Conservation (phyloP, 805 yeast genomes). For the Candida cerambycidarum region DNA sequence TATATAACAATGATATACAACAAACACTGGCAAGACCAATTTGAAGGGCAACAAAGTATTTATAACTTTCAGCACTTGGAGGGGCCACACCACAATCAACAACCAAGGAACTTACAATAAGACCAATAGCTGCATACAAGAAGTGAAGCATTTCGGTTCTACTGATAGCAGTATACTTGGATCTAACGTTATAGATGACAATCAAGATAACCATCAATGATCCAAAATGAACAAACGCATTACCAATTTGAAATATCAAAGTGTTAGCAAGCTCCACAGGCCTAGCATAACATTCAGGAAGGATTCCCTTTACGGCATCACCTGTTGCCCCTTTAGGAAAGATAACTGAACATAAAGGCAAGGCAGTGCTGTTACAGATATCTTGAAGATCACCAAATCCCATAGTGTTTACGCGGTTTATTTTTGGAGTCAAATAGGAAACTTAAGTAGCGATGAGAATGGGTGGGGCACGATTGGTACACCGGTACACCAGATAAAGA, state of each 20-base stretch:
- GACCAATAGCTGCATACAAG: conserved; percentile 57
- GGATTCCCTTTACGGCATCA: conserved; percentile 54
- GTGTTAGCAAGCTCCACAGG: conserved; percentile 89
- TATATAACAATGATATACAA: conserved; percentile 65
- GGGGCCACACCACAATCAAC: conserved; percentile 94
- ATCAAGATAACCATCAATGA: conserved; percentile 63
- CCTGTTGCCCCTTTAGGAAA: conserved; percentile 44
- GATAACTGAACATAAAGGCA: conserved; percentile 79
- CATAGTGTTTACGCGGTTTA: conserved; percentile 35
- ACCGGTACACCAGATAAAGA: no score
- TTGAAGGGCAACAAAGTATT: conserved; percentile 82
- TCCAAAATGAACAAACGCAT: conserved; percentile 80
- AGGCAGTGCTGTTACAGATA: conserved; percentile 65
- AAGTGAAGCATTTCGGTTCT: conserved; percentile 80
- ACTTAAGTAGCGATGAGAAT: no score
- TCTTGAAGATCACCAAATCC: conserved; percentile 63
- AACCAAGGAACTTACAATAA: conserved; percentile 64
- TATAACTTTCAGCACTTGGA: conserved; percentile 71
- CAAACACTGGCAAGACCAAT: conserved; percentile 70
- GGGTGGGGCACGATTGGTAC: no score
- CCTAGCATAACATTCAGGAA: conserved; percentile 81
- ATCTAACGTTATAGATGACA: conserved; percentile 72
- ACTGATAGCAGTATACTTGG: conserved; percentile 94
- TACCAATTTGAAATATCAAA: conserved; percentile 83
- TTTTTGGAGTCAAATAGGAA: conserved; percentile 1